Base-by-base conservation (phyloP, 2,329 filamentous ascomycete genomes). In the Tolypocladium cylindrosporum region DNA sequence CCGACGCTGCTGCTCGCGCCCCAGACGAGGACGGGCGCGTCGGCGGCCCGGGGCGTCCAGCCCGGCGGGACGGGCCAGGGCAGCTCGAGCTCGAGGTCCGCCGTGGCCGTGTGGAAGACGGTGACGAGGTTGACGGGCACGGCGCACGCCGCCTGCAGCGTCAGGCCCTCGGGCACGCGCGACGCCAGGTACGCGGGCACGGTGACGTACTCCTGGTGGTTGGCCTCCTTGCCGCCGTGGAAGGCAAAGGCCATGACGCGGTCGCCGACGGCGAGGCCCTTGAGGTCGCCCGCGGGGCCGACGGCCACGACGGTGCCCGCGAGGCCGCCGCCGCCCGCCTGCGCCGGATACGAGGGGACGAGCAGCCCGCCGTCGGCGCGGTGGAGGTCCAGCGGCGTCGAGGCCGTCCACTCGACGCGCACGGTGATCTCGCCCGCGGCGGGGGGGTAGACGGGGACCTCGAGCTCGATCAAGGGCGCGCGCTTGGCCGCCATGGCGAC, bases 371-470 rank as follows among this genome's bases (percentile, higher is more conserved):
- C 82, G 63, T 86, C 82, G 51, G 81, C 80, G 59, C 82, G 78
- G 68, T 87, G 84, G 7, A 87, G 71, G 62, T 87, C 82, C 0
- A 87, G 71, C 0, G 84, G 84, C 1, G 80, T 83, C 1, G 83
- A 84, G 2, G 82, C 77, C 2, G 81, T 83, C 80, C 81, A 87
- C 58, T 78, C 71, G 11, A 83, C 78, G 34, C 73, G 76, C 45
- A 87, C 69, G 19, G 78, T 74, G 40, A 84, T 76, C 67, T 87
- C 78, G 41, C 77, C 74, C 1, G 67, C 64, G 1, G 62, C 59
- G 0, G 78, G 77, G 6, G 67, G 55, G 41, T 67, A 43, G 19
- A 68, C 65, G 4, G 67, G 66, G 4, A 83, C 64, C 2, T 87
- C 78, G 65, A 84, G 79, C 59, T 87, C 73, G 6, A 70, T 71